Conservation (phyloP, 495 filamentous ascomycete species). For the Aspergillus bridgeri region DNA sequence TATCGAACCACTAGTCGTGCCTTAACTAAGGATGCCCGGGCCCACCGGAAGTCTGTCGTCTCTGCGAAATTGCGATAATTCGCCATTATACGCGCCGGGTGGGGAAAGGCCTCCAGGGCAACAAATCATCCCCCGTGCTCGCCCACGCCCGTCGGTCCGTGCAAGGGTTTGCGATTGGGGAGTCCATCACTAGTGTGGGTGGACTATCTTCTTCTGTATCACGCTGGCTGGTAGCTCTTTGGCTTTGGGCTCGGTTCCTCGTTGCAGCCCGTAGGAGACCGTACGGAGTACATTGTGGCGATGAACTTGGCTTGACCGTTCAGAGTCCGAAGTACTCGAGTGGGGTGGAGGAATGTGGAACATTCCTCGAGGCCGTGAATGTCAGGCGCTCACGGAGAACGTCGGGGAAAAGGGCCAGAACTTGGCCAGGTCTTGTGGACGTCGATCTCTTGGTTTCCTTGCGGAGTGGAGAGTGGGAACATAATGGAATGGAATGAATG, state of each 20-base stretch:
- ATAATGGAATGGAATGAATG: too few relatives aligned
- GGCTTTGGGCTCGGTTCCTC: too few relatives aligned
- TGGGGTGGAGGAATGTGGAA: background rate
- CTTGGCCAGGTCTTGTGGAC: too few relatives aligned
- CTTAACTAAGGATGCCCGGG: too few relatives aligned
- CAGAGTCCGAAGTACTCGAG: background rate
- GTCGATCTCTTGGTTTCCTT: too few relatives aligned
- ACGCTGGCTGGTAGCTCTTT: too few relatives aligned
- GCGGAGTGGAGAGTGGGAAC: too few relatives aligned
- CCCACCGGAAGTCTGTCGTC: constrained; percentile 4
- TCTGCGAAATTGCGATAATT: constrained; percentile 1
- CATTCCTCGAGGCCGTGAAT: background rate
- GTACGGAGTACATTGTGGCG: too few relatives aligned
- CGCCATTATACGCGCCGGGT: constrained; percentile 5
- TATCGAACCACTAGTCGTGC: constrained; percentile 11
- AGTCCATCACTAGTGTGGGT: background rate
- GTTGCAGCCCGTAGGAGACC: too few relatives aligned
- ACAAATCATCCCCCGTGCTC: constrained; percentile 1
- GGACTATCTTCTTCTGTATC: background rate
- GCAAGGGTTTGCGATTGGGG: background rate
- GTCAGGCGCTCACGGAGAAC: background rate
- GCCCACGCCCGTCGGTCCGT: background rate
- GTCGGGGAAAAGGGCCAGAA: background rate
- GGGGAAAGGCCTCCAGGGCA: background rate
- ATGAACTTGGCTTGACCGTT: background rate